Percentiles rank a stretch among this genome's conserved stretches.
Evolutionary conservation across 2,329 filamentous ascomycete species (phyloP).

Genomic region (Alternaria ethzedia): DNA sequence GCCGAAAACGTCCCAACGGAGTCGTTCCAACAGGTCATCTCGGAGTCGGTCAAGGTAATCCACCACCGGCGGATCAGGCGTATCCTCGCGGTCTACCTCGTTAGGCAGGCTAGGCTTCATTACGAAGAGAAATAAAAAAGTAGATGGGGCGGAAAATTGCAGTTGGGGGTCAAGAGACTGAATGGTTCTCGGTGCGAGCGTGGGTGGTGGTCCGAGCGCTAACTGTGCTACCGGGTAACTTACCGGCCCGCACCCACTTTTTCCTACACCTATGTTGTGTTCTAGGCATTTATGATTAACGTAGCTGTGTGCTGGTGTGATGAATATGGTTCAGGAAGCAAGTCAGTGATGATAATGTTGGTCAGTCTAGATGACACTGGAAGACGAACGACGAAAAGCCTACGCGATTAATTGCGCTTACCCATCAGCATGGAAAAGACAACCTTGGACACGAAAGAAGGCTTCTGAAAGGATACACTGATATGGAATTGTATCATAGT

Average conservation of each 20-base stretch:
- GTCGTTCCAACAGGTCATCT: slow-evolving; percentile 9
- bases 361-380: not conserved
- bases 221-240: too few relatives aligned
- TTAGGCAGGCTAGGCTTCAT: too few relatives aligned
- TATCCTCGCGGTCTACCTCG: too few relatives aligned
- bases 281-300: not conserved
- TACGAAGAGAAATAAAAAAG: too few relatives aligned
- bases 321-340: not conserved
- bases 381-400: not conserved
- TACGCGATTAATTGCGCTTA: not conserved
- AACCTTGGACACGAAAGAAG: not conserved
- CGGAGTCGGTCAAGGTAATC: slow-evolving; percentile 5
- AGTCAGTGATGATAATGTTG: not conserved
- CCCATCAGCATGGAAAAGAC: not conserved
- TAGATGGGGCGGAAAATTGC: too few relatives aligned
- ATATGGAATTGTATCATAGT: not conserved
- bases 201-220: too few relatives aligned
- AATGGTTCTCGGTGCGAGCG: too few relatives aligned
- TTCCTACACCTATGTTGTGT: not conserved
- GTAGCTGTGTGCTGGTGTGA: not conserved
- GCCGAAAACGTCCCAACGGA: slow-evolving; percentile 14
- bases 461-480: not conserved
- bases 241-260: too few relatives aligned
- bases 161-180: too few relatives aligned
- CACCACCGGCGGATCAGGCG: too few relatives aligned